A percentile compares a stretch with the other conserved stretches of the same genome.
Evolutionary conservation across 2,329 filamentous ascomycete species (phyloP).

Genomic region (Colletotrichum chrysophilum): DNA sequence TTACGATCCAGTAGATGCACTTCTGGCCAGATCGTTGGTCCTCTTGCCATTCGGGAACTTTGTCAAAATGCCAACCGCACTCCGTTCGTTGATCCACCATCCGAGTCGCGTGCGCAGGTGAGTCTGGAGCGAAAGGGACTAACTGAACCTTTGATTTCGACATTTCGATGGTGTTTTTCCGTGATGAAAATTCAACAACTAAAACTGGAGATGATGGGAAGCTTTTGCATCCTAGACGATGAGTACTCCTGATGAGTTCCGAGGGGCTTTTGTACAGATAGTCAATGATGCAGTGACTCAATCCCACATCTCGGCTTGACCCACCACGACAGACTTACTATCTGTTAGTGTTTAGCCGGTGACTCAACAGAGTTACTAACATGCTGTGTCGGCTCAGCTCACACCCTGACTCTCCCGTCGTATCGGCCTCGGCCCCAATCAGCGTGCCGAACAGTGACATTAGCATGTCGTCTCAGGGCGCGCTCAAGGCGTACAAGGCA

Average conservation of each 20-base stretch:
- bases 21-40: conserved; percentile 23
- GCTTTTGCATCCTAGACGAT: background rate
- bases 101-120: conserved; percentile 24
- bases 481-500: background rate
- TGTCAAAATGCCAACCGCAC: conserved; percentile 29
- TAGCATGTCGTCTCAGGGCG: background rate
- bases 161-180: background rate
- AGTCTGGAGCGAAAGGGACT: conserved; percentile 31
- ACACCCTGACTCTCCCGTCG: rapidly evolving
- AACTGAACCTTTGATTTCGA: conserved; percentile 13
- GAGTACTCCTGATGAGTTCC: background rate
- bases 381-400: background rate
- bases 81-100: conserved; percentile 27
- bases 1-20: conserved; percentile 26
- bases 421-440: background rate
- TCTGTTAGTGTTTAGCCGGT: background rate
- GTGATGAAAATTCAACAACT: background rate
- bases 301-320: background rate
- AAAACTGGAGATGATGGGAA: background rate
- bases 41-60: conserved; percentile 24
- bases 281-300: background rate
- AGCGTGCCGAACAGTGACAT: background rate
- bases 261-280: background rate
- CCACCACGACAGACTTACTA: background rate
- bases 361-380: background rate